Evolutionary conservation across 1,284 basidiomycete species (phyloP), one percentile per base, ranked within the genome.

Genomic region (Ustilago cynodontis): DNA sequence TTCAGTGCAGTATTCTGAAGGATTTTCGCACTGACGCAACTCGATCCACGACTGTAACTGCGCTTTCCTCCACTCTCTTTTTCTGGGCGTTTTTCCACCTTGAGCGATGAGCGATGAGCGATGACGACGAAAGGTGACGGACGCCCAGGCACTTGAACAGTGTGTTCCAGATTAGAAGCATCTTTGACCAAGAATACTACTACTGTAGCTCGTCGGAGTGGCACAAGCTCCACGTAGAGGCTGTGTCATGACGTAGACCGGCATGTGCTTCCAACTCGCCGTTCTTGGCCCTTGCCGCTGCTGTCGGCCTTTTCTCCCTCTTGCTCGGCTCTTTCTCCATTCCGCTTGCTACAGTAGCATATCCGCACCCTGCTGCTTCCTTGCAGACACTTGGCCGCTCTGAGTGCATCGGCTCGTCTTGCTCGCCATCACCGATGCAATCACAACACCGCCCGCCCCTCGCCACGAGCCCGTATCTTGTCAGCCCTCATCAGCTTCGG

Each of bases 221-320:
- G 24, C 24, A 51, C 14, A 22, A 47, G 52, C n/a, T 49, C 22
- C 26, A 56, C 16, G 18, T 20, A 33, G 49, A n/a, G 52, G 59
- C 56, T 71, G 64, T 60, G 64, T 26, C 41, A 51, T 72, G 70
- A 72, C 70, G 70, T 72, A 52, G 60, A 47, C 31, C 20, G 47
- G 57, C 64, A 66, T 66, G 45, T 63, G 37, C 18, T 16, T 35
- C 29, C n/a, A 50, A 39, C 57, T 39, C 41, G 56, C 56, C n/a
- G 41, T 47, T 47, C 56, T 35, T 43, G 2, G n/a, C 20, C 28
- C 20, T n/a, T 53, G 43, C 54, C 56, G 43, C 41, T 39, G 62
- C 65, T 71, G 65, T 71, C 53, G 62, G 61, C 50, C 4, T 22
- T 39, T 61, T 16, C 8, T 20, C 47, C 39, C 28, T 33, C 6